These are phyloP conservation scores for Spathaspora hagerdaliae DNA, from an alignment of 805 yeast genomes.

Conservation along the genomic window DNA sequence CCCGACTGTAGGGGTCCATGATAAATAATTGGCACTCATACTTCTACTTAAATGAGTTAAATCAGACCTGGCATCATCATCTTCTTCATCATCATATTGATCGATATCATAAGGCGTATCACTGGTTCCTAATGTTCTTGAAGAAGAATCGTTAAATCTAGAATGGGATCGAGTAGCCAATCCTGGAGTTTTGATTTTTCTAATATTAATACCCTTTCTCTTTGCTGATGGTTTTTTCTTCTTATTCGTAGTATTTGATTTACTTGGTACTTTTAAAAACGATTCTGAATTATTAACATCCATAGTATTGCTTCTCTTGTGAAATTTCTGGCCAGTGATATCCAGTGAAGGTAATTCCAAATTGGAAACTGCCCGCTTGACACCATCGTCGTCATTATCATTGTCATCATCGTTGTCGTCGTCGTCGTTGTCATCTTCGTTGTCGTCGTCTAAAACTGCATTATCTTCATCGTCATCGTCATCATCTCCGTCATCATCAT, in stretches of 20 bases:
- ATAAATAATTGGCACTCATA: slow-evolving; percentile 64
- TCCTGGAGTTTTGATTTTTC: slow-evolving; percentile 6
- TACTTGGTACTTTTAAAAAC: not conserved
- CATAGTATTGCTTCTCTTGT: slow-evolving; percentile 46
- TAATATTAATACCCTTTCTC: slow-evolving; percentile 1
- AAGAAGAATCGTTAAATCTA: not conserved
- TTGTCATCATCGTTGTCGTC: slow-evolving; percentile 11
- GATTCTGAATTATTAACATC: slow-evolving; percentile 24
- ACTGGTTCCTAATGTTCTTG: not conserved
- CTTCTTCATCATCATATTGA: slow-evolving; percentile 13
- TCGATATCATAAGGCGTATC: too few species aligned
- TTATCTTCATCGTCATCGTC: slow-evolving; percentile 18
- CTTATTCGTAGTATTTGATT: not conserved
- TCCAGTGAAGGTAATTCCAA: slow-evolving; percentile 31
- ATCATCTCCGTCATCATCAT: slow-evolving; percentile 12
- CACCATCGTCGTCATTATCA: slow-evolving; percentile 5
- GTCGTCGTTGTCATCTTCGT: slow-evolving; percentile 8
- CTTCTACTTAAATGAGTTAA: slow-evolving; percentile 7
- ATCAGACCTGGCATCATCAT: slow-evolving; percentile 3
- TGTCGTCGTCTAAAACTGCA: too few species aligned
- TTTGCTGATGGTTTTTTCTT: not conserved
- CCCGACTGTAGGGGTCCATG: slow-evolving; percentile 92
- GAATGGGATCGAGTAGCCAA: not conserved
- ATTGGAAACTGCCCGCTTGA: slow-evolving; percentile 28
- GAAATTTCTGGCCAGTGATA: slow-evolving; percentile 28